Conservation (phyloP, 768 basidiomycete genomes). For the Leucosporidium scottii region DNA sequence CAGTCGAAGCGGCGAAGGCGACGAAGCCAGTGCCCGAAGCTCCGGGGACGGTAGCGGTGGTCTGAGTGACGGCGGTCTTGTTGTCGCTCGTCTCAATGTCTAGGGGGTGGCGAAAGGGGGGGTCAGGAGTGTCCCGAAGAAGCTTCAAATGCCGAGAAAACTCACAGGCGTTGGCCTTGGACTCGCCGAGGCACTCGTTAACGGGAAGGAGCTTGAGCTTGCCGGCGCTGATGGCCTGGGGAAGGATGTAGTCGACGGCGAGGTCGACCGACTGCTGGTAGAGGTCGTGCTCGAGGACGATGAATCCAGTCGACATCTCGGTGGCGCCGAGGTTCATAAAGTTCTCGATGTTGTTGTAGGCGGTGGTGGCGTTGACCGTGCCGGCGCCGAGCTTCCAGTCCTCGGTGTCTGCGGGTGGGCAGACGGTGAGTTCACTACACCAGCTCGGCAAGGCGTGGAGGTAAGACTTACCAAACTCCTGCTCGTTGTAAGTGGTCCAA, state of each 20-base stretch:
- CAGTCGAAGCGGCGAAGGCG: not conserved
- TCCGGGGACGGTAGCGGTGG: conserved; percentile 16
- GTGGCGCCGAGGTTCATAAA: conserved; percentile 60
- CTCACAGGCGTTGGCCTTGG: conserved; percentile 54
- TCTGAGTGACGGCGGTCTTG: conserved; percentile 2
- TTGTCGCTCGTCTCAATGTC: conserved; percentile 28
- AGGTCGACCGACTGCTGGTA: conserved; percentile 79
- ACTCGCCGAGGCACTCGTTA: conserved; percentile 57
- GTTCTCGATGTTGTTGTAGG: conserved; percentile 55
- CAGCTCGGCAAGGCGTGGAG: no score
- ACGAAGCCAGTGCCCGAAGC: conserved; percentile 26
- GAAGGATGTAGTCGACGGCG: conserved; percentile 74
- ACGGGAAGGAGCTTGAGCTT: conserved; percentile 66
- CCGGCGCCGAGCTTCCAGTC: conserved; percentile 67
- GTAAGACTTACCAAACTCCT: conserved; percentile 15
- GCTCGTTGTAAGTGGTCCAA: conserved; percentile 58
- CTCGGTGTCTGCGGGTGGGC: conserved; percentile 56
- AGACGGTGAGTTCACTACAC: no score
- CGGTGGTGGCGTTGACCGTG: conserved; percentile 52
- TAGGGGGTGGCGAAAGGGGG: not conserved
- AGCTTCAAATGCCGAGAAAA: not conserved
- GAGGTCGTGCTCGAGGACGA: conserved; percentile 74
- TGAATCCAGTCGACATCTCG: conserved; percentile 64
- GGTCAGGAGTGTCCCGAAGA: not conserved
- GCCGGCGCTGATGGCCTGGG: conserved; percentile 63